Evolutionary conservation across 768 basidiomycete genomes (phyloP).

Genomic region (Daedaleopsis sinensis): DNA sequence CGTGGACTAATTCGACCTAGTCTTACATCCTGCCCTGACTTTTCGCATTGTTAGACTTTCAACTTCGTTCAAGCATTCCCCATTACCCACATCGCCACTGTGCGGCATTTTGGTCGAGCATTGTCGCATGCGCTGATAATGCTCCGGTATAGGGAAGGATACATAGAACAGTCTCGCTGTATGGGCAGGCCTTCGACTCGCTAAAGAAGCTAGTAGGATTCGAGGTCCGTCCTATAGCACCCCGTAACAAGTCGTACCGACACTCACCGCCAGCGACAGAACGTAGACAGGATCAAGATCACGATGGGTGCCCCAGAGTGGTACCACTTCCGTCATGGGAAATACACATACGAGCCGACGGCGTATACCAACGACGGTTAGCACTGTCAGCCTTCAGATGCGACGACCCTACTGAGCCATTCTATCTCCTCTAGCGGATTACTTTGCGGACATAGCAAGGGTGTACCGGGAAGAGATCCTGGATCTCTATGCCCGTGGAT

Average conservation of each 20-base stretch:
- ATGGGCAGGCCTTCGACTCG: slow-evolving; percentile 61
- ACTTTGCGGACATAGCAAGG: slow-evolving; percentile 48
- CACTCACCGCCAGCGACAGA: slow-evolving; percentile 4
- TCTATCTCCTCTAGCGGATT: slow-evolving; percentile 34
- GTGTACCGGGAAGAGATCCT: slow-evolving; percentile 48
- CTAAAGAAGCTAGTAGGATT: slow-evolving; percentile 57
- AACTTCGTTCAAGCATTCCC: slow-evolving; percentile 25
- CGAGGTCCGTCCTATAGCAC: slow-evolving; percentile 40
- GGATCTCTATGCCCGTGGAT: slow-evolving; percentile 46
- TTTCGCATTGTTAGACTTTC: slow-evolving; percentile 16
- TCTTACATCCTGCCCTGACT: slow-evolving; percentile 26
- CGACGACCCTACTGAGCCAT: slow-evolving; percentile 1
- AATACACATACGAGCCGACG: slow-evolving; percentile 55
- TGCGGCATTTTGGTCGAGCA: background rate
- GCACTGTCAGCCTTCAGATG: slow-evolving; percentile 6
- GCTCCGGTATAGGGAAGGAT: slow-evolving; percentile 55
- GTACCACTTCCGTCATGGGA: slow-evolving; percentile 69
- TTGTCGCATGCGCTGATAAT: background rate
- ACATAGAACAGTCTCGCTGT: slow-evolving; percentile 57
- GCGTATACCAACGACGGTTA: slow-evolving; percentile 62
- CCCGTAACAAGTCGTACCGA: background rate
- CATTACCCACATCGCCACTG: slow-evolving; percentile 8
- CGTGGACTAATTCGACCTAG: slow-evolving; percentile 25
- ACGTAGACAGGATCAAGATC: slow-evolving; percentile 68
- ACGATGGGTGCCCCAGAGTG: slow-evolving; percentile 72